Evolutionary conservation across 768 basidiomycete genomes (phyloP).

Genomic region (Phlegmacium glaucopus): DNA sequence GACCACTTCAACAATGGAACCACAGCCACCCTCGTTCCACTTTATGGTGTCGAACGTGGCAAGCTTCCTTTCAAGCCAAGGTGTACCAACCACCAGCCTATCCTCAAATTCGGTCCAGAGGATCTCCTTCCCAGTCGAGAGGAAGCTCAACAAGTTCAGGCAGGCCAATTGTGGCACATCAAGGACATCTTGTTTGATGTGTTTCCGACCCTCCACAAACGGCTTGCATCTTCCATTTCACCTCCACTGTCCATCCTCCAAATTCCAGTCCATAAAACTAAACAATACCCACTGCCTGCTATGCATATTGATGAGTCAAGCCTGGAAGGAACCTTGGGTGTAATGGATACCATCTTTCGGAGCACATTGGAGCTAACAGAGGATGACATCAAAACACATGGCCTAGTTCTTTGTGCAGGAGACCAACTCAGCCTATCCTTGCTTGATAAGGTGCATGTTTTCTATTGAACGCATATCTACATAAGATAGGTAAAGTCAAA

Average conservation of each 20-base stretch:
- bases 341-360: slow-evolving; percentile 8
- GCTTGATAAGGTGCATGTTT: slow-evolving; percentile 9
- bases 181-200: slow-evolving; percentile 12
- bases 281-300: slow-evolving; percentile 17
- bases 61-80: slow-evolving; percentile 5
- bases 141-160: slow-evolving; percentile 3
- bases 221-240: not conserved
- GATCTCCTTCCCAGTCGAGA: slow-evolving; percentile 9
- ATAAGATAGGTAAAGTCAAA: too few species aligned
- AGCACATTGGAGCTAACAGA: slow-evolving; percentile 5
- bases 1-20: slow-evolving; percentile 29
- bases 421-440: slow-evolving; percentile 12
- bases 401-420: slow-evolving; percentile 14
- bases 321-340: slow-evolving; percentile 13
- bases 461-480: too few species aligned
- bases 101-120: slow-evolving; percentile 1
- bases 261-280: slow-evolving; percentile 15
- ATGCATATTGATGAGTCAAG: slow-evolving; percentile 17
- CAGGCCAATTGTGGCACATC: slow-evolving; percentile 13
- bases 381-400: slow-evolving; percentile 12
- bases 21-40: slow-evolving; percentile 20
- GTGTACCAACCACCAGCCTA: not conserved
- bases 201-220: slow-evolving; percentile 4
- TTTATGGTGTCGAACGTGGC: slow-evolving; percentile 13
- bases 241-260: slow-evolving; percentile 6